Percentiles rank a stretch among this genome's conserved stretches.
phyloP scores from a whole-genome alignment of 1,284 basidiomycete genomes.

The Malassezia globosa region DNA sequence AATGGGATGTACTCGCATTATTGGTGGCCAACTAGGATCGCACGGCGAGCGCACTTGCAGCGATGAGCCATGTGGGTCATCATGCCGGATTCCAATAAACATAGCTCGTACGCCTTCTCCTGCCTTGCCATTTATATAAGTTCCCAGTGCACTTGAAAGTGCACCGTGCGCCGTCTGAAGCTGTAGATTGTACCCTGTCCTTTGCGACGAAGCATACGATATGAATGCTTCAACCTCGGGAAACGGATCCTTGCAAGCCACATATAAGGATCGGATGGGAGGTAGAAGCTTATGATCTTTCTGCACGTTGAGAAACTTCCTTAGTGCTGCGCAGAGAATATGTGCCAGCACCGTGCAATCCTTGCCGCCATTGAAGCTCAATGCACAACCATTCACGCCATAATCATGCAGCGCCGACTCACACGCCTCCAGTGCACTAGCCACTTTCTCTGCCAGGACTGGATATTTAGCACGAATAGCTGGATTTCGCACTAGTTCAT shows the following conservation, averaged over 20 bases:
- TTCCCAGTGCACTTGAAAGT: slow-evolving; percentile 69
- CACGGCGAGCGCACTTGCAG: slow-evolving; percentile 22
- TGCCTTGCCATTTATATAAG: slow-evolving; percentile 55
- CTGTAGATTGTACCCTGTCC: slow-evolving; percentile 62
- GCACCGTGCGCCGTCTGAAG: slow-evolving; percentile 65
- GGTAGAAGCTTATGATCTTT: slow-evolving; percentile 29
- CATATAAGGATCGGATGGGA: slow-evolving; percentile 71
- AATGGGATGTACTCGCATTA: slow-evolving; percentile 86
- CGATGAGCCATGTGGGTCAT: slow-evolving; percentile 69
- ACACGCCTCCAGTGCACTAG: slow-evolving; percentile 25
- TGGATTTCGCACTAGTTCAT: slow-evolving; percentile 30
- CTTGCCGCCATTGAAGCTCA: slow-evolving; percentile 97
- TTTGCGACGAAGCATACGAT: slow-evolving; percentile 51
- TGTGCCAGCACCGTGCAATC: slow-evolving; percentile 88
- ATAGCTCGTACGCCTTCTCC: slow-evolving; percentile 57
- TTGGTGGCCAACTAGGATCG: slow-evolving; percentile 64
- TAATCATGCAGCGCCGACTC: slow-evolving; percentile 33
- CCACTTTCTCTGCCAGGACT: slow-evolving; percentile 21
- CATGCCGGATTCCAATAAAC: slow-evolving; percentile 72
- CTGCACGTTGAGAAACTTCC: slow-evolving; percentile 48
- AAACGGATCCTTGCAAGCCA: slow-evolving; percentile 81
- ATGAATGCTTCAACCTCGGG: slow-evolving; percentile 74
- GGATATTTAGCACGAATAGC: slow-evolving; percentile 18
- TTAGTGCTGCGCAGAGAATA: slow-evolving; percentile 62
- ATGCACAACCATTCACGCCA: slow-evolving; percentile 35